phyloP scores from a whole-genome alignment of 257 asterid species.

The Cordia subcordata region DNA sequence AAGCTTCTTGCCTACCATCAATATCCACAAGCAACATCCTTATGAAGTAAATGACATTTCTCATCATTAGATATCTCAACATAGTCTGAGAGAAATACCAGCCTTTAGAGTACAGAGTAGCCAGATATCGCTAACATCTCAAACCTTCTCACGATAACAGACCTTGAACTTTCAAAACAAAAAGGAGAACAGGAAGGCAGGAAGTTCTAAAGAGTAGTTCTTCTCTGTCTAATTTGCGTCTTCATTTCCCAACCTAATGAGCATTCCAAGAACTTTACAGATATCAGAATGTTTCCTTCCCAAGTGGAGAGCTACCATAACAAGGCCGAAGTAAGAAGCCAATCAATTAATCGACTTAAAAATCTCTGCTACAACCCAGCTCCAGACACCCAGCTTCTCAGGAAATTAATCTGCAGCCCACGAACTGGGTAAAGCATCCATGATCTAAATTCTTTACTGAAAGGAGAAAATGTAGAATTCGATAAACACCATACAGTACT shows the following conservation, averaged over 20 bases:
- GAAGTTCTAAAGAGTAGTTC: constrained; percentile 18
- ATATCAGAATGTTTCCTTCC: constrained; percentile 22
- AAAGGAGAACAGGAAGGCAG: constrained; percentile 18
- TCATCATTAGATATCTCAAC: constrained; percentile 9
- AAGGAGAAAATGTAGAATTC: constrained; percentile 16
- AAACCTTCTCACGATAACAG: constrained; percentile 20
- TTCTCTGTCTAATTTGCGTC: constrained; percentile 19
- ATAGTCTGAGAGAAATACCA: constrained; percentile 17
- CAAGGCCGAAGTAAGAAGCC: constrained; percentile 20
- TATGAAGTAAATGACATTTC: not conserved
- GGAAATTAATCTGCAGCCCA: constrained; percentile 44
- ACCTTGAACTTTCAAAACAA: constrained; percentile 15
- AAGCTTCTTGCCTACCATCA: not conserved
- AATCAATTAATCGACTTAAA: constrained; percentile 25
- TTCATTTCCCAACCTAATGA: constrained; percentile 21
- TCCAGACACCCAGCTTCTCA: constrained; percentile 47
- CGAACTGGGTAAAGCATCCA: constrained; percentile 48
- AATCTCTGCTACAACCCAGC: constrained; percentile 41
- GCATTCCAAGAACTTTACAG: not conserved
- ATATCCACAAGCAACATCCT: not conserved
- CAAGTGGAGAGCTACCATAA: constrained; percentile 12
- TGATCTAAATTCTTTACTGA: constrained; percentile 46
- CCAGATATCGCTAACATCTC: constrained; percentile 24
- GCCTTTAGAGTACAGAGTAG: constrained; percentile 14
- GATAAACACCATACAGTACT: constrained; percentile 5